These are phyloP conservation scores for Solanum chacoense DNA, from an alignment of 305 asterid species.

Conservation along the genomic window DNA sequence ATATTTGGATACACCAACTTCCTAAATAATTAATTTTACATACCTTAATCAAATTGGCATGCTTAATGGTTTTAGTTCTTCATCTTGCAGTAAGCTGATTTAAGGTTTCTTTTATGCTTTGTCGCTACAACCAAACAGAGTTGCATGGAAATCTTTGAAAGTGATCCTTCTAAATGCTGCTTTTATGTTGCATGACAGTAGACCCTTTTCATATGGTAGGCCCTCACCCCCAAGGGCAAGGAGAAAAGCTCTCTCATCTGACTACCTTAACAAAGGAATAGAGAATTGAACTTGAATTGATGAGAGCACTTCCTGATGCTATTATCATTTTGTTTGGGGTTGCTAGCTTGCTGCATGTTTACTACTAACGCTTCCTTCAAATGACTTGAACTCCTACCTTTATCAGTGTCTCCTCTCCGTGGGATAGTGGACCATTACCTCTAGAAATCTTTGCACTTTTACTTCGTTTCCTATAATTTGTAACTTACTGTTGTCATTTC, in stretches of 20 bases:
- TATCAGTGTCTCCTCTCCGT: background rate
- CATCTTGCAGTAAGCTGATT: background rate
- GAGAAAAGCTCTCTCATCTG: constrained; percentile 16
- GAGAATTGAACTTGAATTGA: constrained; percentile 35
- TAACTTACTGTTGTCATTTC: background rate
- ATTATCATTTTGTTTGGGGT: background rate
- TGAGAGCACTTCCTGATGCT: constrained; percentile 20
- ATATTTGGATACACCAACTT: background rate
- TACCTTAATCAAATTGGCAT: background rate
- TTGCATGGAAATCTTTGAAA: background rate
- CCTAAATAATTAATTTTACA: background rate
- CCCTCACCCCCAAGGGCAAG: constrained; percentile 31
- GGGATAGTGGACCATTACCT: background rate
- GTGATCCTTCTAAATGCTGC: background rate
- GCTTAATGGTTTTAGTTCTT: background rate
- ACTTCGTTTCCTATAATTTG: background rate
- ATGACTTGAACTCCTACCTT: background rate
- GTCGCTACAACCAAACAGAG: background rate
- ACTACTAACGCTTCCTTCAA: background rate
- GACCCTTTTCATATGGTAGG: constrained; percentile 35
- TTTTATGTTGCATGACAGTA: constrained; percentile 25
- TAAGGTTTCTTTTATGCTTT: background rate
- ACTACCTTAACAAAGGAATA: constrained; percentile 28
- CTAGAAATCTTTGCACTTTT: background rate
- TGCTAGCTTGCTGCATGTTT: background rate